phyloP scores from a whole-genome alignment of 2,329 filamentous ascomycete species.

The Penicillium palitans region DNA sequence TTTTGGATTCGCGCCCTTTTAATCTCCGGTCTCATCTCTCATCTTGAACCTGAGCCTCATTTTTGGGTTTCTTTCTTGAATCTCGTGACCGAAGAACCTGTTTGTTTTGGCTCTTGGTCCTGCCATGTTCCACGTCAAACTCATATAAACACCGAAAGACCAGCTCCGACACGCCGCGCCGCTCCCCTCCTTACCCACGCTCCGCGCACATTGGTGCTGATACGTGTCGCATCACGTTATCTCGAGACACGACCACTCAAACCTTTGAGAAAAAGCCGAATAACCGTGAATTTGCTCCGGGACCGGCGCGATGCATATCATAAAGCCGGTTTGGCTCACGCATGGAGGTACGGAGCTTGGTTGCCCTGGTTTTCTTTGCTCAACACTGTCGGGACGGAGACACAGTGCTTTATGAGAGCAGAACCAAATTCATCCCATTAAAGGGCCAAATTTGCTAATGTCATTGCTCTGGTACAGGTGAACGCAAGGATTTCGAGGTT shows the following conservation, averaged over 20 bases:
- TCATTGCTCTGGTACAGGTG: conserved; percentile 56
- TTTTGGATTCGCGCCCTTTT: conserved; percentile 31
- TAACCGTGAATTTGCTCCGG: conserved; percentile 5
- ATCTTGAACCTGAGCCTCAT: conserved; percentile 5
- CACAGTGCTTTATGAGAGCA: not conserved
- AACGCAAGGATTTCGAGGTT: conserved; percentile 97
- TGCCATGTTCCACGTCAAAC: conserved; percentile 33
- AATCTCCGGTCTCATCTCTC: conserved; percentile 12
- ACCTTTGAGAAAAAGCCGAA: not conserved
- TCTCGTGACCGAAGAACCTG: not conserved
- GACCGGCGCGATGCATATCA: conserved; percentile 67
- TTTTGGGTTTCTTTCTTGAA: not conserved
- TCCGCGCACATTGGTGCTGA: not conserved
- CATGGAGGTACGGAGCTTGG: conserved; percentile 67
- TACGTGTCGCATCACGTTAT: not conserved
- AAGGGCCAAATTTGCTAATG: conserved; percentile 17
- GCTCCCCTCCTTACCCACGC: conserved; percentile 1
- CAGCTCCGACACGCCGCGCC: conserved; percentile 8
- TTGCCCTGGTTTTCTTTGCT: conserved; percentile 6
- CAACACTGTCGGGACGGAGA: not conserved
- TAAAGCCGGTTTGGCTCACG: conserved; percentile 93
- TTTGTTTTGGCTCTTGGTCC: conserved; percentile 8
- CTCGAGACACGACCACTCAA: not conserved
- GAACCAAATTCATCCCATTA: not conserved
- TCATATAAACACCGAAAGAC: conserved; percentile 8